phyloP scores from a whole-genome alignment of 495 filamentous ascomycete genomes.

The Daldinia caldariorum region DNA sequence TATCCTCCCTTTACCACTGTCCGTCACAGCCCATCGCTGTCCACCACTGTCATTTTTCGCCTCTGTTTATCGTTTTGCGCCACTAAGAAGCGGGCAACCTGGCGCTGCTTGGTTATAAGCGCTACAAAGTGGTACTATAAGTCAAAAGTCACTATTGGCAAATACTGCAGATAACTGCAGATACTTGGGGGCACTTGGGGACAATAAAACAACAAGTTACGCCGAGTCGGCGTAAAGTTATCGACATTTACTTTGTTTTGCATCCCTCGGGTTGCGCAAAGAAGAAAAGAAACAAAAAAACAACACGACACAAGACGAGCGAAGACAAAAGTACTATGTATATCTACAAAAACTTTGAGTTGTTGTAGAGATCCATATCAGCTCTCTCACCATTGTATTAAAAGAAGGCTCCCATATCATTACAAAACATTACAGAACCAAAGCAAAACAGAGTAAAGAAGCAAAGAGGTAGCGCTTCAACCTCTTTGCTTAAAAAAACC shows the following conservation, averaged over 20 bases:
- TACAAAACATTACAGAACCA: neutral
- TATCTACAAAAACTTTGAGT: neutral
- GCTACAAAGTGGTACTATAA: slow-evolving; percentile 19
- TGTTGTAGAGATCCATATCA: neutral
- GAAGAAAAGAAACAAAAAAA: neutral
- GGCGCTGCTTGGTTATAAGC: slow-evolving; percentile 8
- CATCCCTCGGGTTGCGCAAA: slow-evolving; percentile 6
- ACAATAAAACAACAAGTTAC: slow-evolving; percentile 20
- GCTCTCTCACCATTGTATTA: neutral
- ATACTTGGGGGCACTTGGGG: too few relatives aligned
- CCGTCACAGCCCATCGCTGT: neutral
- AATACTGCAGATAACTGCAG: neutral
- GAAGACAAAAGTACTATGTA: neutral
- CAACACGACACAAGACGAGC: slow-evolving; percentile 2
- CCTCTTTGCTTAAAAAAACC: neutral
- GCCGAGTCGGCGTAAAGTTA: slow-evolving; percentile 31
- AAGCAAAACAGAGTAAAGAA: too few relatives aligned
- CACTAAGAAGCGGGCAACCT: slow-evolving; percentile 18
- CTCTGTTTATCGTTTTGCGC: slow-evolving; percentile 31
- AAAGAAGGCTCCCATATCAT: neutral
- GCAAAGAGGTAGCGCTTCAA: neutral
- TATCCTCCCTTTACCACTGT: slow-evolving; percentile 22
- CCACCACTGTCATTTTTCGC: slow-evolving; percentile 19
- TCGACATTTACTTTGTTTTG: slow-evolving; percentile 22
- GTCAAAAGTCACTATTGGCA: slow-evolving; percentile 19